These are phyloP conservation scores for Penicillium desertorum DNA, from an alignment of 495 filamentous ascomycete genomes.

Conservation along the genomic window DNA sequence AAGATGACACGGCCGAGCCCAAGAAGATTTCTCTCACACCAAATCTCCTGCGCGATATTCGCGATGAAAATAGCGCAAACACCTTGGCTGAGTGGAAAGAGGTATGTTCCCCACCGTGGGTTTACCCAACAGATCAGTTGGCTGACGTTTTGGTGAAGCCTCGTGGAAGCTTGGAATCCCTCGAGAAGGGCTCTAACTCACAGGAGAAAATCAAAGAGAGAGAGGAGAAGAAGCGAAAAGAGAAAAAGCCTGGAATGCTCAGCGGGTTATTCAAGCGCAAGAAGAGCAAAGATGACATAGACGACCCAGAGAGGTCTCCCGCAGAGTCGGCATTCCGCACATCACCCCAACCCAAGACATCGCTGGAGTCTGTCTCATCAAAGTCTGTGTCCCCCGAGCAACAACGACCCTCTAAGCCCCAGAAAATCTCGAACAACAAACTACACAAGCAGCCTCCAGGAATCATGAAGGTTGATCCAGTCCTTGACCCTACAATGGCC, in stretches of 20 bases:
- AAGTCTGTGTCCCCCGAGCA: constrained; percentile 39
- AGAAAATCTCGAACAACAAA: constrained; percentile 7
- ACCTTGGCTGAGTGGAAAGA: constrained; percentile 66
- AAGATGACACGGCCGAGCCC: constrained; percentile 90
- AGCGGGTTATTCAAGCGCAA: constrained; percentile 94
- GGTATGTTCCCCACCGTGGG: constrained; percentile 46
- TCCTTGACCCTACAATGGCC: constrained; percentile 19
- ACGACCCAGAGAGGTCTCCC: constrained; percentile 61
- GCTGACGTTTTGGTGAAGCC: constrained; percentile 50
- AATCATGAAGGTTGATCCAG: constrained; percentile 9
- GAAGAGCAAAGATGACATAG: constrained; percentile 70
- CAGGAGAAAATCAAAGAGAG: constrained; percentile 65
- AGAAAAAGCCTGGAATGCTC: constrained; percentile 89
- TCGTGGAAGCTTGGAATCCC: constrained; percentile 48
- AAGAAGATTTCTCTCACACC: constrained; percentile 97
- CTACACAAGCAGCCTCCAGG: constrained; percentile 25
- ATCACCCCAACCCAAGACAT: constrained; percentile 54
- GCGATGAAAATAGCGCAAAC: constrained; percentile 46
- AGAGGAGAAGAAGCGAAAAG: constrained; percentile 84
- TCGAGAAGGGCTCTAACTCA: constrained; percentile 52
- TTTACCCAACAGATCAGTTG: constrained; percentile 23
- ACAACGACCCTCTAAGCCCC: constrained; percentile 14
- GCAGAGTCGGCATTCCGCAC: constrained; percentile 49
- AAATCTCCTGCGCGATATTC: constrained; percentile 86
- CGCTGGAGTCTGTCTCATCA: constrained; percentile 45